These are phyloP conservation scores for Cyclotella sp. DNA, from an alignment of 108 stramenopile species.

Conservation along the genomic window DNA sequence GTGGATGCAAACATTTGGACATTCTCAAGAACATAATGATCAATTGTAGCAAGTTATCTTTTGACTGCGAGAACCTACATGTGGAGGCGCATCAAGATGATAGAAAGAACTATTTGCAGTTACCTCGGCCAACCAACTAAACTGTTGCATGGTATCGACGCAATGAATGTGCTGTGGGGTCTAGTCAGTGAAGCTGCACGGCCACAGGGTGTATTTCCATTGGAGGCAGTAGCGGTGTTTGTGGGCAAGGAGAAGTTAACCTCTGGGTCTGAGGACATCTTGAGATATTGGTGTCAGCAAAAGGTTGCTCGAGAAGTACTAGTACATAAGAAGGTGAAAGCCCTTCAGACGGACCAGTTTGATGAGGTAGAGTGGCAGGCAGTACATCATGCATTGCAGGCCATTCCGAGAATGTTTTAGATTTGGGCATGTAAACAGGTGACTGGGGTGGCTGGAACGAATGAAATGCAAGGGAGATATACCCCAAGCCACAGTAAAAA, in stretches of 20 bases:
- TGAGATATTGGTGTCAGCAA: slow-evolving; percentile 11
- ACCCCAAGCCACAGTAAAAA: neutral
- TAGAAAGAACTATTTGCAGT: neutral
- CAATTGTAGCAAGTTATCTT: slow-evolving; percentile 9
- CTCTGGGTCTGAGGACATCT: neutral
- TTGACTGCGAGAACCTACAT: slow-evolving; percentile 7
- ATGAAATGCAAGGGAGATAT: neutral
- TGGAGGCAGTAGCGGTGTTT: slow-evolving; percentile 23
- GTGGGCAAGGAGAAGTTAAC: slow-evolving; percentile 19
- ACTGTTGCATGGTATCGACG: slow-evolving; percentile 2
- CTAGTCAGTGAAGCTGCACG: neutral
- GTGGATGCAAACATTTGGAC: slow-evolving; percentile 15
- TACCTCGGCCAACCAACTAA: slow-evolving; percentile 16
- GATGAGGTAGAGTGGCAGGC: no score
- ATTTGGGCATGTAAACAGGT: no score
- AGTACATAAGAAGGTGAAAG: neutral
- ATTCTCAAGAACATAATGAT: slow-evolving; percentile 25
- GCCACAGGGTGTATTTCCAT: slow-evolving; percentile 14
- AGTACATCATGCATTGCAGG: no score
- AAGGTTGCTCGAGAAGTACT: neutral
- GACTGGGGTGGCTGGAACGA: neutral
- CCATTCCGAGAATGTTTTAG: neutral
- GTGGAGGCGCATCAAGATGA: slow-evolving; percentile 38
- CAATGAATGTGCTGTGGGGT: slow-evolving; percentile 8
- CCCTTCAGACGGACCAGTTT: no score